Percentiles rank a stretch among this genome's conserved stretches.
Conservation (phyloP, 1,139 yeast genomes). For the Barnettozyma hawaiiensis region DNA sequence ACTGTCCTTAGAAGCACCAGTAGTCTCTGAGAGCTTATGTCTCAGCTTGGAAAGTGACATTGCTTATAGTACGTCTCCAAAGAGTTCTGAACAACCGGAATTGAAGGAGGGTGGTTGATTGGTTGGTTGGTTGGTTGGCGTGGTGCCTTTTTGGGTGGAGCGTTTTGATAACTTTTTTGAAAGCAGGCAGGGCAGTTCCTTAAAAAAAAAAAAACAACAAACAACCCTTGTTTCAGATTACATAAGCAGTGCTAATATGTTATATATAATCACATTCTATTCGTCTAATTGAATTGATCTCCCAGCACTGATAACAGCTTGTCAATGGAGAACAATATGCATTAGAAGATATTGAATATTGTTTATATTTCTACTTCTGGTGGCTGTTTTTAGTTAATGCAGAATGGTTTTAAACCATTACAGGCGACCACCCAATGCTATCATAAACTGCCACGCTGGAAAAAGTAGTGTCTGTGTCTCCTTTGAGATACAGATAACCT, state of each 20-base stretch:
- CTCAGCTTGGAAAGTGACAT: slow-evolving; percentile 21
- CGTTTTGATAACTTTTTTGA: not conserved
- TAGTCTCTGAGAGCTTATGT: slow-evolving; percentile 10
- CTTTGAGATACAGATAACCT: not conserved
- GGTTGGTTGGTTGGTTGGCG: too few species aligned
- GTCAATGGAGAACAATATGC: not conserved
- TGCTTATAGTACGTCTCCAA: not conserved
- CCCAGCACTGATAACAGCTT: too few species aligned
- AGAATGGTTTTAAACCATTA: too few species aligned
- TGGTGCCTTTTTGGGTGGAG: not conserved
- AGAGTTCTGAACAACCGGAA: too few species aligned
- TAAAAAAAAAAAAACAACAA: too few species aligned
- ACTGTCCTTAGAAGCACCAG: not conserved
- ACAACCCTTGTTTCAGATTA: not conserved
- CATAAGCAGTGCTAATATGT: not conserved
- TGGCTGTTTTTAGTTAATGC: too few species aligned
- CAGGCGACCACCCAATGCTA: slow-evolving; percentile 17
- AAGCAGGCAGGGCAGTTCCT: too few species aligned
- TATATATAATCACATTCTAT: too few species aligned
- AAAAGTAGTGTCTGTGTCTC: not conserved
- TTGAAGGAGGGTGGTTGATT: too few species aligned
- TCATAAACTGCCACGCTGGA: slow-evolving; percentile 13
- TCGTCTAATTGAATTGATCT: too few species aligned
- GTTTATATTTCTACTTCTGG: too few species aligned
- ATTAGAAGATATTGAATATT: too few species aligned